These are phyloP conservation scores for Amanita exitialis DNA, from an alignment of 768 basidiomycete species.

Conservation along the genomic window DNA sequence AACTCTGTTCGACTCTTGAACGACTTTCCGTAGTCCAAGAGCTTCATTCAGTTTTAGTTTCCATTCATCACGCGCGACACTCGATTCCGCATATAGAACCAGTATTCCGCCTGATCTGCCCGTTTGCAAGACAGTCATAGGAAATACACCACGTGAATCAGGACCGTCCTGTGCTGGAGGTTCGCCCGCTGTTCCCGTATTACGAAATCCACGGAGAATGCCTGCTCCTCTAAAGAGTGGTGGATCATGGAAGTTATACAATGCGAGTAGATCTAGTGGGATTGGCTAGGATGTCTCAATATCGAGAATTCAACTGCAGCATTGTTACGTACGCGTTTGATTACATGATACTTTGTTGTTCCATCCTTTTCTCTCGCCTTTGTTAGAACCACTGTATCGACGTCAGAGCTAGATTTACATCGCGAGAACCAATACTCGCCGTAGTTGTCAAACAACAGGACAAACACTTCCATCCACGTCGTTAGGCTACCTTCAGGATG, in stretches of 20 bases:
- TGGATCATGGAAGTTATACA: slow-evolving; percentile 75
- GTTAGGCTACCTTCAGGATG: slow-evolving; percentile 85
- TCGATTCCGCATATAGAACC: slow-evolving; percentile 79
- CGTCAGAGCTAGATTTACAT: slow-evolving; percentile 8
- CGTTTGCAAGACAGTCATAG: slow-evolving; percentile 83
- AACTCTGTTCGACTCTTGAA: slow-evolving; percentile 90
- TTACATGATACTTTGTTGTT: slow-evolving; percentile 67
- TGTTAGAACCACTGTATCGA: slow-evolving; percentile 72
- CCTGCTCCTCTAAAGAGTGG: slow-evolving; percentile 69
- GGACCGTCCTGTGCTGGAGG: slow-evolving; percentile 26
- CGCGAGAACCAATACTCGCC: slow-evolving; percentile 33
- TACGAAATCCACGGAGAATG: slow-evolving; percentile 55
- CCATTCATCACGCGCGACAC: slow-evolving; percentile 76
- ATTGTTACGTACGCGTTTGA: slow-evolving; percentile 51
- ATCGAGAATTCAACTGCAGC: slow-evolving; percentile 3
- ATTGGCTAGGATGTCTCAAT: slow-evolving; percentile 53
- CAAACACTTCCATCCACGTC: slow-evolving; percentile 84
- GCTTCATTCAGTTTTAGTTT: slow-evolving; percentile 85
- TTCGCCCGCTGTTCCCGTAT: slow-evolving; percentile 17
- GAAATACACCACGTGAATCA: slow-evolving; percentile 75
- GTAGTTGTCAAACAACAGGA: slow-evolving; percentile 93
- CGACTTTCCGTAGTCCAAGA: slow-evolving; percentile 70
- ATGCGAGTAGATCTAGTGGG: slow-evolving; percentile 80
- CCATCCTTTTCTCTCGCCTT: slow-evolving; percentile 77
- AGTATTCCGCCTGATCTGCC: slow-evolving; percentile 82